Base-by-base conservation (phyloP, 78 protist species). In the Fonticula alba region DNA sequence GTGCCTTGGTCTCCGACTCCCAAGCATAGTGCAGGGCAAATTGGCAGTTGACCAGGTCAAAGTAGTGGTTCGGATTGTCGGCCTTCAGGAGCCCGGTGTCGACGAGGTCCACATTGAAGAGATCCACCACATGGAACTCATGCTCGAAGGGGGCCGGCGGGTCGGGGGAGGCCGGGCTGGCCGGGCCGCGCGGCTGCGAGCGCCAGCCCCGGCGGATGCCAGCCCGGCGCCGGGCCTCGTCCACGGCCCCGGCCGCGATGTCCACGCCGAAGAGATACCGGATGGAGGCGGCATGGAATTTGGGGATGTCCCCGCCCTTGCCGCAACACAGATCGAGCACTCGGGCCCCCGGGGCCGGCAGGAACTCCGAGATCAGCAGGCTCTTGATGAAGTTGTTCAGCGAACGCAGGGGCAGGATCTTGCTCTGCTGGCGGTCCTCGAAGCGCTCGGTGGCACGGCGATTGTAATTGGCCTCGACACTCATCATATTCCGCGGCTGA, bases 311-410 rank as follows among this genome's bases (percentile, higher is more conserved):
- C 22, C 68, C 68, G 19, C 68, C 68, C 68, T 64, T 64, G 37
- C 68, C 68, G 52, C 68, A 64, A 35, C 56, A 41, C 51, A 64
- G 14, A 19, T 64, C 68, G 56, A 64, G 56, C 36, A 64, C 68
- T 3, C 41, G 14, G 43, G 5, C 5, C 35, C 52, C 52, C 0
- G 54, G 60, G n/a, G n/a, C n/a, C n/a, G n/a, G n/a, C n/a, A n/a
- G n/a, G n/a, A n/a, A n/a, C n/a, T n/a, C n/a, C n/a, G n/a, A n/a
- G n/a, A n/a, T n/a, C n/a, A n/a, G n/a, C n/a, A n/a, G n/a, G n/a
- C n/a, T n/a, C n/a, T n/a, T n/a, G n/a, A n/a, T n/a, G n/a, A n/a
- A n/a, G n/a, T n/a, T n/a, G n/a, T n/a, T n/a, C n/a, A n/a, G n/a
- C n/a, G n/a, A n/a, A n/a, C n/a, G n/a, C n/a, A n/a, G n/a, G n/a